A percentile compares a stretch with the other conserved stretches of the same genome.
phyloP scores from a whole-genome alignment of 306 rosid genomes.

The Inga oerstediana region DNA sequence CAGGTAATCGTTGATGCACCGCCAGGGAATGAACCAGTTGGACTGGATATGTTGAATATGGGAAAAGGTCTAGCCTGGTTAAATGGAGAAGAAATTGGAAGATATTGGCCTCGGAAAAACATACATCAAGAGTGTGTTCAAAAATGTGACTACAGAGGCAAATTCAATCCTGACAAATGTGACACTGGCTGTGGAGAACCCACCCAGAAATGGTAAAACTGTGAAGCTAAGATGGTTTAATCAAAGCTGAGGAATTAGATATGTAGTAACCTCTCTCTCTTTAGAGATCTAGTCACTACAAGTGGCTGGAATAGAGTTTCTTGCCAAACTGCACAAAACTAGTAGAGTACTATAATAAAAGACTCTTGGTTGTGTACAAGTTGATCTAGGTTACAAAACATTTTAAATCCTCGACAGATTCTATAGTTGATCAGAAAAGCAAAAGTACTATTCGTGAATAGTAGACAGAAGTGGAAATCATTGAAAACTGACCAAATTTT shows the following conservation, averaged over 20 bases:
- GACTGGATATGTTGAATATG: slow-evolving; percentile 90
- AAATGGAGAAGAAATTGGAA: slow-evolving; percentile 97
- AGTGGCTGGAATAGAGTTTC: slow-evolving; percentile 23
- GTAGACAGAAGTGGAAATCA: background rate
- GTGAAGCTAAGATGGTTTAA: background rate
- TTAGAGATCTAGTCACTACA: background rate
- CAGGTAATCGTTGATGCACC: slow-evolving; percentile 83
- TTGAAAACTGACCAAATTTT: background rate
- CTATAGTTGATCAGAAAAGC: background rate
- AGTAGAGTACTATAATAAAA: background rate
- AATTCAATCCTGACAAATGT: slow-evolving; percentile 83
- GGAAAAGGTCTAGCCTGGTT: slow-evolving; percentile 99
- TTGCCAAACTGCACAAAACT: slow-evolving; percentile 12
- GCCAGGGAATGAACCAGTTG: slow-evolving; percentile 77
- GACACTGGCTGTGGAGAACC: slow-evolving; percentile 92
- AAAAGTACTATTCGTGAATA: background rate
- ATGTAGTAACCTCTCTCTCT: background rate
- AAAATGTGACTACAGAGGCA: slow-evolving; percentile 86
- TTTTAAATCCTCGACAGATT: slow-evolving; percentile 14
- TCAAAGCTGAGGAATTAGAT: slow-evolving; percentile 14
- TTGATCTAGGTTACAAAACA: background rate
- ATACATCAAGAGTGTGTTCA: slow-evolving; percentile 63
- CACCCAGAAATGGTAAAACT: slow-evolving; percentile 78
- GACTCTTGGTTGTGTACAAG: background rate
- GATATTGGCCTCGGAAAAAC: slow-evolving; percentile 87